These are phyloP conservation scores for Prototheca cutis DNA, from an alignment of 163 green algal genomes.

Conservation along the genomic window DNA sequence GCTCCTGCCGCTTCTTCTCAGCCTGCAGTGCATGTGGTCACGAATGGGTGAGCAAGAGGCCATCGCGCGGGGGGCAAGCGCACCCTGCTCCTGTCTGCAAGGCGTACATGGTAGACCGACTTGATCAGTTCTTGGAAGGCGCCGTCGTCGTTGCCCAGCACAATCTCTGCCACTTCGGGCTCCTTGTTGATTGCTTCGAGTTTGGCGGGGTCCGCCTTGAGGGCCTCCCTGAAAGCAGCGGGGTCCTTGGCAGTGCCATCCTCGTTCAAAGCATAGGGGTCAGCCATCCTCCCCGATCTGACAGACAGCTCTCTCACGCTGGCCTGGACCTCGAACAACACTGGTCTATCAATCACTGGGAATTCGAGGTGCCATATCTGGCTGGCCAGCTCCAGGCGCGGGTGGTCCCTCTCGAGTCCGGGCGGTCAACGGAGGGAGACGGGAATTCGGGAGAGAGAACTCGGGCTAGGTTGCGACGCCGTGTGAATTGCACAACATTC, in stretches of 20 bases:
- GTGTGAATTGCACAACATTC: too few species aligned
- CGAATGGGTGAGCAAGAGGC: not conserved
- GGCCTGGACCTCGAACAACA: too few species aligned
- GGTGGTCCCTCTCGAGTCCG: too few species aligned
- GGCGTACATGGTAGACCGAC: constrained; percentile 38
- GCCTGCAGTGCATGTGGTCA: constrained; percentile 24
- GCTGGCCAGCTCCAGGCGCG: too few species aligned
- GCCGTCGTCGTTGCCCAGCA: constrained; percentile 59
- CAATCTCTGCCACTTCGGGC: constrained; percentile 37
- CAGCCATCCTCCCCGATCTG: not conserved
- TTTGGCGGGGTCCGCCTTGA: constrained; percentile 48
- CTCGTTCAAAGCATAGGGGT: constrained; percentile 46
- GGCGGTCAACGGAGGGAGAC: too few species aligned
- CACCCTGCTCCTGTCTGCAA: not conserved
- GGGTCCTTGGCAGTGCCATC: constrained; percentile 66
- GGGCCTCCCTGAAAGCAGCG: constrained; percentile 45
- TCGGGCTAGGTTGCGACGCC: too few species aligned
- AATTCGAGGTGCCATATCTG: too few species aligned
- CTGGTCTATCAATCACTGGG: too few species aligned
- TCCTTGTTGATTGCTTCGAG: constrained; percentile 54
- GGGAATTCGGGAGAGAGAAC: too few species aligned
- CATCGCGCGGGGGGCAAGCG: too few species aligned
- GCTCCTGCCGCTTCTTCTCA: constrained; percentile 45
- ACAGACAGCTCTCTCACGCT: too few species aligned
- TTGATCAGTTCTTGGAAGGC: constrained; percentile 68